phyloP scores from a whole-genome alignment of 2,329 filamentous ascomycete species.

The Dactylellina cionopaga region DNA sequence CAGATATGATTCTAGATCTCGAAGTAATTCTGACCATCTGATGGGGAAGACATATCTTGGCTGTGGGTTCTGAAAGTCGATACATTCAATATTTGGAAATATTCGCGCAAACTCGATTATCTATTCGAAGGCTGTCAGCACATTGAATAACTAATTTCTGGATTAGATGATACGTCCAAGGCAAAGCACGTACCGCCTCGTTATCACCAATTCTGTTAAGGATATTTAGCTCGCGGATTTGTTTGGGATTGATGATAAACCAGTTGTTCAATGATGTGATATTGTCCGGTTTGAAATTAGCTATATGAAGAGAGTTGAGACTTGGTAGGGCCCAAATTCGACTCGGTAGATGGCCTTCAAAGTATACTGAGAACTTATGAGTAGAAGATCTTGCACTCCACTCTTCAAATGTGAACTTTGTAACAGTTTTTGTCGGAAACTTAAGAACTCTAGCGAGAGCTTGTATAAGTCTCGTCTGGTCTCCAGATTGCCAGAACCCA shows the following conservation, averaged over 20 bases:
- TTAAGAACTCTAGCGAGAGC: neutral
- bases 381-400: neutral
- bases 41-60: neutral
- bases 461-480: neutral
- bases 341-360: neutral
- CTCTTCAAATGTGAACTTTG: neutral
- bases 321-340: neutral
- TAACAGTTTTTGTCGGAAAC: neutral
- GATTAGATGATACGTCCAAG: too few relatives aligned
- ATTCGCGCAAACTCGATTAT: neutral
- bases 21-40: neutral
- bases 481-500: neutral
- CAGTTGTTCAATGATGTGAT: neutral
- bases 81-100: slow-evolving; percentile 1
- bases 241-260: neutral
- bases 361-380: too few relatives aligned
- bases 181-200: neutral
- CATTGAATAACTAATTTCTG: too few relatives aligned
- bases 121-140: too few relatives aligned
- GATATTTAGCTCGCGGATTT: neutral
- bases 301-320: neutral
- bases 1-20: neutral
- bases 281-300: neutral
- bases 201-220: neutral
- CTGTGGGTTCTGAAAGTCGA: neutral